phyloP scores from a whole-genome alignment of 129 eudicot genomes.

The Mikania micrantha region DNA sequence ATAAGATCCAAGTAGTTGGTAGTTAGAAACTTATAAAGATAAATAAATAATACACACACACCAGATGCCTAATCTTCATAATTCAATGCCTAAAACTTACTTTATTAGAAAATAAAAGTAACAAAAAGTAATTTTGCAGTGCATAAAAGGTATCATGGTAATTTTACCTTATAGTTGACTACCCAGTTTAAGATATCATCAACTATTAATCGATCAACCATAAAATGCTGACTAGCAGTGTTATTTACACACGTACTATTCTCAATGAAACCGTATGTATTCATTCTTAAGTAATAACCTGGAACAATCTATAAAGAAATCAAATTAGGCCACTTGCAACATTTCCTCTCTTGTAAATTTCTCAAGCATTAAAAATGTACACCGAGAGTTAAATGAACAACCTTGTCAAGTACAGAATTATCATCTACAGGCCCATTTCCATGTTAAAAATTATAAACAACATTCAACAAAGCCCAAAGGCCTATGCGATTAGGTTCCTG shows the following conservation, averaged over 20 bases:
- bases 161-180: conserved; percentile 71
- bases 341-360: too few species aligned
- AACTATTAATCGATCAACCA: conserved; percentile 89
- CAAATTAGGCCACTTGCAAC: not conserved
- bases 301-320: conserved; percentile 74
- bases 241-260: conserved; percentile 78
- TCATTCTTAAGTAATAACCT: conserved; percentile 85
- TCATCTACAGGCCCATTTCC: conserved; percentile 72
- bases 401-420: conserved; percentile 89
- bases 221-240: conserved; percentile 96
- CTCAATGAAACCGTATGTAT: conserved; percentile 73
- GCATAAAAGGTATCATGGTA: not conserved
- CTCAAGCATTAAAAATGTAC: too few species aligned
- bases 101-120: not conserved
- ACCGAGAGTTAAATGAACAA: conserved; percentile 20
- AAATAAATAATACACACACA: not conserved
- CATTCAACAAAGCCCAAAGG: conserved; percentile 86
- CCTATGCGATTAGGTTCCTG: conserved; percentile 83
- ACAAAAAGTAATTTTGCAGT: not conserved
- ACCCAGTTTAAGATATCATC: conserved; percentile 91
- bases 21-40: not conserved
- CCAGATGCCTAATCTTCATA: not conserved
- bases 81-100: not conserved
- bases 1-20: conserved; percentile 19
- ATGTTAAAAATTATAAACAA: conserved; percentile 86